phyloP scores from a whole-genome alignment of 106 monocot genomes.

The Alisma plantagoaquatica region DNA sequence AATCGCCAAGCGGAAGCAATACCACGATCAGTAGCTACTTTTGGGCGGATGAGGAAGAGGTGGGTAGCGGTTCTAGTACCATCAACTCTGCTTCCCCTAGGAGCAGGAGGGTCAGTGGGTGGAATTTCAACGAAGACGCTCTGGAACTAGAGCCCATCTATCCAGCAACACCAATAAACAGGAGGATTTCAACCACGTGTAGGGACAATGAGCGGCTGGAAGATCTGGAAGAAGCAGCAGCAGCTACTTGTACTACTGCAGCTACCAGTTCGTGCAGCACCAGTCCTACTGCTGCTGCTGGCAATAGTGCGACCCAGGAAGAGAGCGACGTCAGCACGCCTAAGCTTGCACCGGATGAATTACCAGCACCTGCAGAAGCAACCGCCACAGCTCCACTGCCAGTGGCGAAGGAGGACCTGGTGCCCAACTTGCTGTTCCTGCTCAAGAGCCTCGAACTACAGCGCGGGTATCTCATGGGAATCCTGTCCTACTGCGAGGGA shows the following conservation, averaged over 20 bases:
- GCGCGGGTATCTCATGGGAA: conserved; percentile 42
- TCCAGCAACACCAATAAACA: too few relatives aligned
- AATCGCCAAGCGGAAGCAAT: too few relatives aligned
- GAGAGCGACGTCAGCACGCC: not conserved
- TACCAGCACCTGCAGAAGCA: too few relatives aligned
- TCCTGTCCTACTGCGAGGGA: conserved; percentile 27
- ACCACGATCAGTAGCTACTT: too few relatives aligned
- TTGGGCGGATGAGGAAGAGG: too few relatives aligned
- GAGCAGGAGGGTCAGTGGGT: conserved; percentile 43
- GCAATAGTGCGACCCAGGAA: not conserved
- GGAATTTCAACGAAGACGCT: conserved; percentile 52
- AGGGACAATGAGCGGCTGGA: too few relatives aligned
- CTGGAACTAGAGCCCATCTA: conserved; percentile 38
- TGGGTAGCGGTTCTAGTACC: too few relatives aligned
- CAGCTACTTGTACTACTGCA: not conserved
- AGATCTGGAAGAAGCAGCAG: conserved; percentile 2
- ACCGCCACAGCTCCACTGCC: not conserved
- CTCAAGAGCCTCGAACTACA: conserved; percentile 55
- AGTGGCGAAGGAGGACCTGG: conserved; percentile 13
- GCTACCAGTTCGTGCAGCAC: not conserved
- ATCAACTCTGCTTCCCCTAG: too few relatives aligned
- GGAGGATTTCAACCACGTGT: too few relatives aligned
- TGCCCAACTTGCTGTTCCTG: conserved; percentile 35
- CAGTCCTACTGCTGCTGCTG: too few relatives aligned
- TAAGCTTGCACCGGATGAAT: too few relatives aligned